Evolutionary conservation across 2,329 filamentous ascomycete species (phyloP).

Genomic region (Ascochyta lentis): DNA sequence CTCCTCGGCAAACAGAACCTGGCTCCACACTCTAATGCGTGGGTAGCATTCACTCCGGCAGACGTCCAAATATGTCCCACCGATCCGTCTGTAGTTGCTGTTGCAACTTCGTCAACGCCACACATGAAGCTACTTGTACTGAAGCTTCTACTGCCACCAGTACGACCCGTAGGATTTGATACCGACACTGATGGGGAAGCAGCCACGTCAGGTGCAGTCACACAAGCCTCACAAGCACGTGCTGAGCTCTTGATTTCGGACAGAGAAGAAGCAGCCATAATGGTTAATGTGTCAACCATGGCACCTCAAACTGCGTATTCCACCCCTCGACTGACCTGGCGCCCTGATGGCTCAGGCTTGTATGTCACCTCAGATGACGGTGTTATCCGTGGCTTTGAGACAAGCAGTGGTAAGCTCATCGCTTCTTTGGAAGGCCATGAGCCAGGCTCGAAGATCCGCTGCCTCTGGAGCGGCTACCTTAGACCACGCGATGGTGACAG

Average conservation of each 20-base stretch:
- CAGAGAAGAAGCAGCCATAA: conserved; percentile 65
- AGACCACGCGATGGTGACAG: conserved; percentile 20
- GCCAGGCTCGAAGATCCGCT: conserved; percentile 63
- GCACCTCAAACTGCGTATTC: conserved; percentile 70
- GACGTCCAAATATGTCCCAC: conserved; percentile 63
- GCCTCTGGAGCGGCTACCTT: conserved; percentile 62
- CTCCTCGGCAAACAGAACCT: conserved; percentile 66
- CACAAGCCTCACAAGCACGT: conserved; percentile 61
- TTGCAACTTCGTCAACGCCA: conserved; percentile 66
- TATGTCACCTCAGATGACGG: conserved; percentile 73
- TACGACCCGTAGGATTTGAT: conserved; percentile 9
- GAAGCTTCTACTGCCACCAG: conserved; percentile 60
- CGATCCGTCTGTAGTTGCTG: conserved; percentile 62
- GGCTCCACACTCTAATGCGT: conserved; percentile 68
- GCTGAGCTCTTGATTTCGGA: conserved; percentile 60
- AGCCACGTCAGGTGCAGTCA: conserved; percentile 35
- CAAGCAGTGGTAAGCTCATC: conserved; percentile 63
- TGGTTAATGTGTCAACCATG: conserved; percentile 64
- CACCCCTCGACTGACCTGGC: conserved; percentile 67
- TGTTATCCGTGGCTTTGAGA: conserved; percentile 65
- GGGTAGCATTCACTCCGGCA: conserved; percentile 68
- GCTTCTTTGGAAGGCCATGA: conserved; percentile 62
- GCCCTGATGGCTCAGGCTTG: conserved; percentile 66
- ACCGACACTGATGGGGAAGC: conserved; percentile 10
- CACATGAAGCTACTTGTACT: conserved; percentile 69